Base-by-base conservation (phyloP, 2,329 filamentous ascomycete genomes). In the Daldinia eschscholtzii region DNA sequence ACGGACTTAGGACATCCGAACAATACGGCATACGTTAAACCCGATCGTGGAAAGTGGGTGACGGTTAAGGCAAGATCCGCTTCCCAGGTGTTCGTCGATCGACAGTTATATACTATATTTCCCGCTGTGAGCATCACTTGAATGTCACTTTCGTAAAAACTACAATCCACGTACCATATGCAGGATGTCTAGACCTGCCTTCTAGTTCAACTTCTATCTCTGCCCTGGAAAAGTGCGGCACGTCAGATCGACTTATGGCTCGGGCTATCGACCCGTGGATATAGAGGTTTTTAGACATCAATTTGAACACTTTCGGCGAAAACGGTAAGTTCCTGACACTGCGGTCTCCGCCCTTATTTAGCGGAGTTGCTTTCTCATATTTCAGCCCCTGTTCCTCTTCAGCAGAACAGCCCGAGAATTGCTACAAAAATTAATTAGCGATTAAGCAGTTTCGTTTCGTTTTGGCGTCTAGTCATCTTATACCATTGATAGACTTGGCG, bases 51-150 rank as follows among this genome's bases (percentile, higher is more conserved):
- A 37, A 79, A 77, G 37, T 73, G 68, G 0, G 77, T 79, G 3
- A 56, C 64, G 0, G 74, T 73, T 13, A 77, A 23, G 1, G 76
- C 76, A 10, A 76, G 65, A 48, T 78, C 77, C 26, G 64, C 61
- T 0, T 67, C 57, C 76, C 76, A 77, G 0, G 67, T 71, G 53
- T 77, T 77, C 15, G 71, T 68, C 1, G 76, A 72, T 12, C 75
- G 72, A 44, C 70, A 73, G n/a, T 75, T 75, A 57, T 74, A 75
- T 0, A 78, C 77, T 77, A 44, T 28, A 5, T 52, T 23, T 23
- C 20, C 20, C 20, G 20, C 2, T 23, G 20, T 23, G 20, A 23
- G 20, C 20, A 23, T 23, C 20, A 23, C 20, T 23, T 23, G 20
- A 23, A 23, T 23, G 20, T 23, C 20, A 23, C 20, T 23, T 23